phyloP scores from a whole-genome alignment of 768 basidiomycete genomes.

The Scleroderma bovista region DNA sequence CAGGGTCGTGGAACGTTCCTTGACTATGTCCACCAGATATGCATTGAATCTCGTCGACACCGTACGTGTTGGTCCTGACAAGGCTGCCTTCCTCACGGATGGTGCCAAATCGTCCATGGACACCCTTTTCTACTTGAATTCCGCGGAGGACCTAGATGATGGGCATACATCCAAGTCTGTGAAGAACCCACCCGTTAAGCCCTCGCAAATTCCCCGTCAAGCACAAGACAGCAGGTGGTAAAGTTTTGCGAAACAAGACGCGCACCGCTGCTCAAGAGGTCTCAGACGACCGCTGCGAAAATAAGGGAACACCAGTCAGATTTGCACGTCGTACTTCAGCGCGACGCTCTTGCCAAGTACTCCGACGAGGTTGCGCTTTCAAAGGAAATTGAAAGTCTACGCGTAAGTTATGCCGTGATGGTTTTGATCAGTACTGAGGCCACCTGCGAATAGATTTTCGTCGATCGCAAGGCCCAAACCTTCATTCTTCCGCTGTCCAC shows the following conservation, averaged over 20 bases:
- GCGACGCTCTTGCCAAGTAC: conserved; percentile 76
- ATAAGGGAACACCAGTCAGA: conserved; percentile 86
- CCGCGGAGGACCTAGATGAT: conserved; percentile 51
- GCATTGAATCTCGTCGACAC: conserved; percentile 87
- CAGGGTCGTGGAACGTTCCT: neutral
- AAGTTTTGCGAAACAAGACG: conserved; percentile 87
- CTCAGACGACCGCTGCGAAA: conserved; percentile 70
- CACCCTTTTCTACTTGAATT: conserved; percentile 78
- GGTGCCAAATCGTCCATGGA: conserved; percentile 83
- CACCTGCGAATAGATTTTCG: conserved; percentile 59
- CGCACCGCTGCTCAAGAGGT: conserved; percentile 82
- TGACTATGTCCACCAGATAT: conserved; percentile 48
- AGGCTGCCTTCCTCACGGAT: conserved; percentile 69
- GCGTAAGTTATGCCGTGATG: conserved; percentile 47
- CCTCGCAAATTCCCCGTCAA: conserved; percentile 57
- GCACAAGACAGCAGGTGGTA: conserved; percentile 72
- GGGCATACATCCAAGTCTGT: conserved; percentile 50
- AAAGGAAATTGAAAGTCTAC: conserved; percentile 68
- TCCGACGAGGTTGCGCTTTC: conserved; percentile 89
- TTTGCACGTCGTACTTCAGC: conserved; percentile 70
- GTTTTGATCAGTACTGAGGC: conserved; percentile 7
- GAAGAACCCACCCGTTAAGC: conserved; percentile 46
- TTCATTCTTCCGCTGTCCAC: conserved; percentile 88
- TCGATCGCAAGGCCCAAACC: conserved; percentile 87
- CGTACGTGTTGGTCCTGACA: conserved; percentile 65